Evolutionary conservation across 495 filamentous ascomycete species (phyloP), one percentile per base, ranked within the genome.

Genomic region (Viridothelium virens): DNA sequence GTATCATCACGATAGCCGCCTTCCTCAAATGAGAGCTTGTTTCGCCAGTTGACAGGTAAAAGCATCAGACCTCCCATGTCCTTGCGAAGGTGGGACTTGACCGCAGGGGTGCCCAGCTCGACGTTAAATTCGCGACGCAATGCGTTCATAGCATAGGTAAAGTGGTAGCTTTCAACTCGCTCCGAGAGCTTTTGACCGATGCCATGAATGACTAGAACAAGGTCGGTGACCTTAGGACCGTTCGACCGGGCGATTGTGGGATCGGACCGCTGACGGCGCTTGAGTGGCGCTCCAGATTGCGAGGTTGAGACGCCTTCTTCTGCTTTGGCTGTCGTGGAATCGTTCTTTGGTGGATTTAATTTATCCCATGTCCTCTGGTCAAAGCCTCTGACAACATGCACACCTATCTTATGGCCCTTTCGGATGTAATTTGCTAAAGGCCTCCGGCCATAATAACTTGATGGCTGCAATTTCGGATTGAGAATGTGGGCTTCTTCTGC

Each of bases 141-240:
- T 0, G 87, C 82, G 70, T 96, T 97, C 72, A 97, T 92, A 2
- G 90, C 89, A 73, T 97, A 92, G 0, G 94, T 97, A 73, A 98
- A 98, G 71, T 96, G 89, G 70, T 90, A 98, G 74, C 91, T 96
- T 73, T 97, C 94, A 61, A 98, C 89, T 16, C 92, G 83, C 70
- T 98, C 91, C 0, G 91, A 94, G n/a, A 97, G 79, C 72, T 97
- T 97, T 74, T 98, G 94, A 0, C 94, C 94, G 62, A 98, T 97
- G 12, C 92, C 94, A 74, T 98, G 94, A 56, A 95, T 90, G 33
- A 97, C 89, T 16, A 98, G 78, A 18, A 96, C 83, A 31, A 98
- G 76, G 73, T 98, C 94, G 10, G 90, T 93, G 3, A 95, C 89
- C 47, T 85, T 85, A 2, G 86, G 87, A 33, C 87, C 80, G 41